Evolutionary conservation across 202 grass and related monocot genomes (phyloP).

Genomic region (Saccharum hybrid): DNA sequence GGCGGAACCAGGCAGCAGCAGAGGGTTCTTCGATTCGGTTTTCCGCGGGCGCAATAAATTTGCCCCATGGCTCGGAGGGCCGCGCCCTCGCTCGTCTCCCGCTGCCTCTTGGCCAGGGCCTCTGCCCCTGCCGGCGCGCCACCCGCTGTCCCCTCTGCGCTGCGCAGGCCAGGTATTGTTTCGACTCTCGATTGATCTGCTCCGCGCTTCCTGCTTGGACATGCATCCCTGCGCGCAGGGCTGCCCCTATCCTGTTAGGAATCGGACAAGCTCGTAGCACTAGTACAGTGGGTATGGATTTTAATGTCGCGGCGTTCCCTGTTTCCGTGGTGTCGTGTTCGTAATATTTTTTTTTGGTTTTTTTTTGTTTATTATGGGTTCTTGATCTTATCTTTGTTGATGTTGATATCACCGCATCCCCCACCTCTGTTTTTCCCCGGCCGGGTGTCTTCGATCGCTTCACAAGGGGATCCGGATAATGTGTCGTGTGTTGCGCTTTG

Average conservation of each 20-base stretch:
- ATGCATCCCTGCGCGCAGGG: too few relatives aligned
- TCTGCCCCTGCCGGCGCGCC: conserved; percentile 34
- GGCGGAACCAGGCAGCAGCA: not conserved
- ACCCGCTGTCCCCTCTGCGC: conserved; percentile 49
- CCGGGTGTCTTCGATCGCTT: not conserved
- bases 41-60: conserved; percentile 45
- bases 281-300: too few relatives aligned
- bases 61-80: conserved; percentile 55
- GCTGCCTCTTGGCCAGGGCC: conserved; percentile 55
- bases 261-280: too few relatives aligned
- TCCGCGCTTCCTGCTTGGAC: not conserved
- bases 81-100: conserved; percentile 64
- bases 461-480: not conserved
- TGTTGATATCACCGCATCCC: not conserved
- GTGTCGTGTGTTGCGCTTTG: not conserved
- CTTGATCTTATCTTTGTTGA: not conserved
- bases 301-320: too few relatives aligned
- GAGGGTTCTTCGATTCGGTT: conserved; percentile 2
- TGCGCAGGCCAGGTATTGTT: conserved; percentile 53
- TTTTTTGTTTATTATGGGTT: not conserved
- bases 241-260: too few relatives aligned
- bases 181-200: too few relatives aligned
- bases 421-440: not conserved
- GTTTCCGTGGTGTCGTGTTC: not conserved
- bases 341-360: not conserved